phyloP scores from a whole-genome alignment of 1,284 basidiomycete species.

The Sporisorium exsertum region DNA sequence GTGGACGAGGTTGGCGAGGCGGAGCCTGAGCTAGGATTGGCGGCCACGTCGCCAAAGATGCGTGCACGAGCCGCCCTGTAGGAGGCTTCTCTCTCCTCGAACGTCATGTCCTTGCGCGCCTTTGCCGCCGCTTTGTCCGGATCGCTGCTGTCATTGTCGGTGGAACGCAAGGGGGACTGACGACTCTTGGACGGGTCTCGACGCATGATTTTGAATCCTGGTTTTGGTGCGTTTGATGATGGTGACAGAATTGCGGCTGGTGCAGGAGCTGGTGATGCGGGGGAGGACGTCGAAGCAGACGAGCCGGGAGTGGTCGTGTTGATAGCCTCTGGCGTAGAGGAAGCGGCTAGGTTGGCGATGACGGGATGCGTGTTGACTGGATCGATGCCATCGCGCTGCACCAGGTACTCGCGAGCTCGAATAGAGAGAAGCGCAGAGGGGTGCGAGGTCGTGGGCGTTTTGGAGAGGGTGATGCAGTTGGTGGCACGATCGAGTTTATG shows the following conservation, averaged over 20 bases:
- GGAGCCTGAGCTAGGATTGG: slow-evolving; percentile 2
- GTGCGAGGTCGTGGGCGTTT: slow-evolving; percentile 22
- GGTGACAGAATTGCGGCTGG: slow-evolving; percentile 5
- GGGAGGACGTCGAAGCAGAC: slow-evolving; percentile 14
- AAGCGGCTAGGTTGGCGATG: not conserved
- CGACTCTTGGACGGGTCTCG: slow-evolving; percentile 44
- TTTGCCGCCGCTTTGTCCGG: slow-evolving; percentile 27
- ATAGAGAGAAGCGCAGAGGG: slow-evolving; percentile 33
- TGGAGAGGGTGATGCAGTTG: slow-evolving; percentile 51
- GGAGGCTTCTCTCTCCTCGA: slow-evolving; percentile 60
- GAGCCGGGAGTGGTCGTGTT: slow-evolving; percentile 2
- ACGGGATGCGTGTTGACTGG: slow-evolving; percentile 11
- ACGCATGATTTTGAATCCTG: slow-evolving; percentile 52
- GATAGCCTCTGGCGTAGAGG: not conserved
- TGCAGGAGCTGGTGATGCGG: slow-evolving; percentile 12
- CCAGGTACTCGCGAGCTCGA: slow-evolving; percentile 26
- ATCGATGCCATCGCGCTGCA: slow-evolving; percentile 25
- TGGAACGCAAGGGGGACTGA: slow-evolving; percentile 15
- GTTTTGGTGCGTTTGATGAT: slow-evolving; percentile 13
- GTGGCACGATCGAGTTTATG: slow-evolving; percentile 50
- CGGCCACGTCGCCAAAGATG: slow-evolving; percentile 52
- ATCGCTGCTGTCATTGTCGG: slow-evolving; percentile 24
- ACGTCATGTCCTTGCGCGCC: slow-evolving; percentile 57
- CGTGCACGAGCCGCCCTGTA: slow-evolving; percentile 60
- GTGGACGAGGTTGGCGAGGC: slow-evolving; percentile 27